phyloP scores from a whole-genome alignment of 164 flowering plant species.

The Nelumbo lutea region DNA sequence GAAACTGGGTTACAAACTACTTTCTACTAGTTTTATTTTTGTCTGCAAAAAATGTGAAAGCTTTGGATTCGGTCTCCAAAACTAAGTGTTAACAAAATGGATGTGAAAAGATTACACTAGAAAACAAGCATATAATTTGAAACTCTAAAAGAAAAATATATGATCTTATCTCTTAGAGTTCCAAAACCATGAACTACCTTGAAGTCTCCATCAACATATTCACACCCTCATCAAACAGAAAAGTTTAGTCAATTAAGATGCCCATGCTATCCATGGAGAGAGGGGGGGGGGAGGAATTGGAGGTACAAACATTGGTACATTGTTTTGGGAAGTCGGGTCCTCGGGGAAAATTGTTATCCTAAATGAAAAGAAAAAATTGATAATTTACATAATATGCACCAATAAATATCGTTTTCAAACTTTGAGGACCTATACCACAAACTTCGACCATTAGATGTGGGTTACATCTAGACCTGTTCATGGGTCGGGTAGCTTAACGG shows the following conservation, averaged over 20 bases:
- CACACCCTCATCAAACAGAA: slow-evolving; percentile 25
- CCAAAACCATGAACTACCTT: slow-evolving; percentile 16
- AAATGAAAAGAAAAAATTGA: no score
- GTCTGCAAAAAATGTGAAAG: not conserved
- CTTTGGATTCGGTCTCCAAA: not conserved
- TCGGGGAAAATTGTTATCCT: no score
- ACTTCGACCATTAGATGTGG: no score
- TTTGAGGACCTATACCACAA: no score
- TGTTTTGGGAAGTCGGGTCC: no score
- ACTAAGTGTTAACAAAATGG: not conserved
- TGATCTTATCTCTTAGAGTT: slow-evolving; percentile 9
- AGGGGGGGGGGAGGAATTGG: no score
- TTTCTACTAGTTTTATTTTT: not conserved
- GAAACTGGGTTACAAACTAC: not conserved
- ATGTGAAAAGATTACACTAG: no score
- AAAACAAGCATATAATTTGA: not conserved
- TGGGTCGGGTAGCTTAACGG: no score
- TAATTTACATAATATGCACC: no score
- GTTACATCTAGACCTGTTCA: no score
- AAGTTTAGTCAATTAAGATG: slow-evolving; percentile 3
- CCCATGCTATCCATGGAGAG: slow-evolving; percentile 24
- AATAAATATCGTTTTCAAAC: no score
- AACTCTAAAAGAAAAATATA: slow-evolving; percentile 12
- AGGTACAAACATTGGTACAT: no score
- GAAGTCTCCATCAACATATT: slow-evolving; percentile 29